Evolutionary conservation across 768 basidiomycete species (phyloP).

Genomic region (Xerocomellus amylosporus): DNA sequence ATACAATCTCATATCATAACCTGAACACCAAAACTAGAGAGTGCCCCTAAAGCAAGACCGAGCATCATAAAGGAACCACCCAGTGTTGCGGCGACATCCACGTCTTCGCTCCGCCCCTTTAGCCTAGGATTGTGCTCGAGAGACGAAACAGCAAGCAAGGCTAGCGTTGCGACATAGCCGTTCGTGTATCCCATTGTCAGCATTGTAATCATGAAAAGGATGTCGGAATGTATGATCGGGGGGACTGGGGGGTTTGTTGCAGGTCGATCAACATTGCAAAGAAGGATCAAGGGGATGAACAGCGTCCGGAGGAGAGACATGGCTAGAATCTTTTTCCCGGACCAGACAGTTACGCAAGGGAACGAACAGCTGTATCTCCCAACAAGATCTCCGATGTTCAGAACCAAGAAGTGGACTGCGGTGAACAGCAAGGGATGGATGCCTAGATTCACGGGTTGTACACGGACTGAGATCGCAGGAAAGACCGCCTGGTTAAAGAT

Average conservation of each 20-base stretch:
- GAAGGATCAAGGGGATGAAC: constrained; percentile 1
- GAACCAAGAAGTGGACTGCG: constrained; percentile 70
- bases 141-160: constrained; percentile 81
- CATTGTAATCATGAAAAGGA: constrained; percentile 63
- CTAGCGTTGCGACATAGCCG: constrained; percentile 73
- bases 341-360: constrained; percentile 63
- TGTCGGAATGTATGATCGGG: constrained; percentile 67
- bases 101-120: constrained; percentile 61
- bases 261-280: constrained; percentile 59
- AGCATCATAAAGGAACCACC: constrained; percentile 74
- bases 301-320: constrained; percentile 2
- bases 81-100: constrained; percentile 80
- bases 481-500: background rate
- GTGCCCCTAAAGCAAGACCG: constrained; percentile 71
- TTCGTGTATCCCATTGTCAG: constrained; percentile 69
- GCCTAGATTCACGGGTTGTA: background rate
- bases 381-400: constrained; percentile 66
- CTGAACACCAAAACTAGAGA: constrained; percentile 76
- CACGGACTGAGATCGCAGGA: background rate
- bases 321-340: background rate
- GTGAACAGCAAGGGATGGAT: background rate
- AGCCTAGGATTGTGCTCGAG: constrained; percentile 46
- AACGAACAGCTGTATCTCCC: constrained; percentile 72
- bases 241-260: constrained; percentile 23
- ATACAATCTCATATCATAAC: constrained; percentile 47